Evolutionary conservation across 306 rosid genomes (phyloP).

Genomic region (Delonix regia): DNA sequence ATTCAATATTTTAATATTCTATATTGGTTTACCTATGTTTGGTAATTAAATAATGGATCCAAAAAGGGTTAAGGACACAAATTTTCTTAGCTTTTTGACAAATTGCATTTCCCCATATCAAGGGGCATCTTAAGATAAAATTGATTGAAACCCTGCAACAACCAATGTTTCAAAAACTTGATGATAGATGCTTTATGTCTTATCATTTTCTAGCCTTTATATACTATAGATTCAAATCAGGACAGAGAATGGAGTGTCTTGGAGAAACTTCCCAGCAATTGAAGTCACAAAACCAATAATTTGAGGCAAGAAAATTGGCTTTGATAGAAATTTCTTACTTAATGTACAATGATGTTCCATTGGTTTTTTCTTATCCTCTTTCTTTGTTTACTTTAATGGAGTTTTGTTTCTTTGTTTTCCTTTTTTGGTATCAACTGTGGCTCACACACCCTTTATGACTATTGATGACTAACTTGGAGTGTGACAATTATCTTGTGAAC

Average conservation of each 20-base stretch:
- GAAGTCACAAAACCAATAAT: constrained; percentile 44
- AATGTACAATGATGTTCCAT: neutral
- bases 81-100: neutral
- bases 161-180: constrained; percentile 28
- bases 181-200: constrained; percentile 38
- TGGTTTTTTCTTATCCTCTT: neutral
- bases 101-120: constrained; percentile 29
- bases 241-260: neutral
- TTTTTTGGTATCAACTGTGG: neutral
- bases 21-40: too few relatives aligned
- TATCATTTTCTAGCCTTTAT: constrained; percentile 26
- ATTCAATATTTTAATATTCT: neutral
- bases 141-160: constrained; percentile 39
- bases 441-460: too few relatives aligned
- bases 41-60: neutral
- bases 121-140: constrained; percentile 26
- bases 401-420: neutral
- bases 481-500: too few relatives aligned
- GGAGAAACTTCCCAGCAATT: constrained; percentile 45
- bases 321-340: constrained; percentile 33
- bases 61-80: neutral
- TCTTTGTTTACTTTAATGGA: constrained; percentile 16
- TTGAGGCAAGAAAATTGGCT: constrained; percentile 17
- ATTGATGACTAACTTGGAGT: too few relatives aligned
- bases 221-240: constrained; percentile 28